Evolutionary conservation across 805 yeast species (phyloP).

Genomic region (Torulaspora microellipsoides): DNA sequence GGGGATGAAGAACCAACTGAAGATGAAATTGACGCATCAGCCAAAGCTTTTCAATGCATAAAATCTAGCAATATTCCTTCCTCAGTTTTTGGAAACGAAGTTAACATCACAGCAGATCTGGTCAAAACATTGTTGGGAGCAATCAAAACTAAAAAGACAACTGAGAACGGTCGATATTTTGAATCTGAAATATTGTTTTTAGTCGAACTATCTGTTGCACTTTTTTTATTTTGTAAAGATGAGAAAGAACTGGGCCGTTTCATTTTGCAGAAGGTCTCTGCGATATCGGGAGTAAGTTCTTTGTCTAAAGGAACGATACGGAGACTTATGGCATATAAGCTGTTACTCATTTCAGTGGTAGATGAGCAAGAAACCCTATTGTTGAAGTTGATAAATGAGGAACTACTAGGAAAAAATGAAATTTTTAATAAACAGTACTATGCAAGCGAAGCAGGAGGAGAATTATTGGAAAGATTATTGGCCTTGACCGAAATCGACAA

Average conservation of each 20-base stretch:
- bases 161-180: constrained; percentile 37
- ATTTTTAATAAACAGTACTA: constrained; percentile 31
- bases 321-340: constrained; percentile 39
- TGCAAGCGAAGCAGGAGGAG: constrained; percentile 42
- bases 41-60: constrained; percentile 79
- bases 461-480: constrained; percentile 43
- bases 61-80: constrained; percentile 58
- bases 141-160: constrained; percentile 34
- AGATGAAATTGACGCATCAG: constrained; percentile 83
- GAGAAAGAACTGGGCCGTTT: constrained; percentile 30
- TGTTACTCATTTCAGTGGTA: constrained; percentile 27
- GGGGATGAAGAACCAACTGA: constrained; percentile 96
- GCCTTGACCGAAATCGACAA: constrained; percentile 28
- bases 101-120: constrained; percentile 30
- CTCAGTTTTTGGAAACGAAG: constrained; percentile 48
- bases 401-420: constrained; percentile 32
- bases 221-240: constrained; percentile 28
- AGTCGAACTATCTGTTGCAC: constrained; percentile 39
- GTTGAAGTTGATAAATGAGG: constrained; percentile 25
- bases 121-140: constrained; percentile 35
- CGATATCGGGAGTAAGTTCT: constrained; percentile 14
- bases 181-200: constrained; percentile 48
- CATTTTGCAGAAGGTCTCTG: constrained; percentile 19
- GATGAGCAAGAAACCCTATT: constrained; percentile 23
- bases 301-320: constrained; percentile 28